These are phyloP conservation scores for Populus deltoides DNA, from an alignment of 345 rosid genomes.

Conservation along the genomic window DNA sequence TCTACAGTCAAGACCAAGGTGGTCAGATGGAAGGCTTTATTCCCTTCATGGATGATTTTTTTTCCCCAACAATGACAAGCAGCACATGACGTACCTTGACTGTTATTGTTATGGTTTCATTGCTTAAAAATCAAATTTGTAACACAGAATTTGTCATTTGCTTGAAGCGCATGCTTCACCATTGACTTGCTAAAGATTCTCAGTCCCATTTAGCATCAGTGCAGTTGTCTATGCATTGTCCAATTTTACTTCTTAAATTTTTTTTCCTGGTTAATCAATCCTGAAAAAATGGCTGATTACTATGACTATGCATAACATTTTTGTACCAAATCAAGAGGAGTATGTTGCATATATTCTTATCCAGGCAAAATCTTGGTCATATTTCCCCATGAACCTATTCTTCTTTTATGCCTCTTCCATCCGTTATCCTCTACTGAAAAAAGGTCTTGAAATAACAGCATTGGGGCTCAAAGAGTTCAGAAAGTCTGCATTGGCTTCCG, in stretches of 20 bases:
- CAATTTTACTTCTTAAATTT: neutral
- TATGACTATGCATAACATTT: neutral
- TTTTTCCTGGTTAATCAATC: neutral
- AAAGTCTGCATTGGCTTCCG: constrained; percentile 46
- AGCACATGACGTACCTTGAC: neutral
- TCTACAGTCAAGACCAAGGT: neutral
- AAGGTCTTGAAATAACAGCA: constrained; percentile 33
- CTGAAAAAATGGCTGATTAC: neutral
- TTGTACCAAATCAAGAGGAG: neutral
- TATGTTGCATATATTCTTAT: neutral
- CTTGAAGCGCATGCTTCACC: neutral
- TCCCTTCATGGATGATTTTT: neutral
- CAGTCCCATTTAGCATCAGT: neutral
- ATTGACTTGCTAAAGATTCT: neutral
- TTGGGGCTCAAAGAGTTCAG: constrained; percentile 62
- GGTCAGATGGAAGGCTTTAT: neutral
- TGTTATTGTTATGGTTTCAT: neutral
- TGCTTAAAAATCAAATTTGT: neutral
- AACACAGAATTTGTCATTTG: neutral
- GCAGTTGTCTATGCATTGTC: neutral
- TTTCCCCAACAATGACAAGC: neutral
- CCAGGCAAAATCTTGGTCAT: too few relatives aligned
- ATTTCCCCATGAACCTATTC: neutral
- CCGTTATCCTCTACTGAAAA: neutral
- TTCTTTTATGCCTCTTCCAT: neutral